phyloP scores from a whole-genome alignment of 1,284 basidiomycete species.

The Irpex sp. region DNA sequence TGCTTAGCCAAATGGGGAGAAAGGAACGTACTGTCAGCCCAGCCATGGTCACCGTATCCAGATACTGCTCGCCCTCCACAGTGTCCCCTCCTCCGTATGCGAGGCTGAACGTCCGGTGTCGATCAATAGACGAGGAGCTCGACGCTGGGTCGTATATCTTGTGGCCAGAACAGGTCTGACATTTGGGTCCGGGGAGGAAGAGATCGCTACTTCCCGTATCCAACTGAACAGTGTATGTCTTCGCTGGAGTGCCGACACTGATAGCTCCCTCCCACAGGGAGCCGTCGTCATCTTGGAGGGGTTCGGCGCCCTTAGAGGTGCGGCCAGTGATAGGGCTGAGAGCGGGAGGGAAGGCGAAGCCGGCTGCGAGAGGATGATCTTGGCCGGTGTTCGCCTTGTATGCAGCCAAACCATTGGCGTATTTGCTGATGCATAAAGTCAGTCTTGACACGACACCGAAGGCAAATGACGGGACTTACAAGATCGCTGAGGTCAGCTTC shows the following conservation, averaged over 20 bases:
- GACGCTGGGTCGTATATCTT: slow-evolving; percentile 26
- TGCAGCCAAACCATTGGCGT: slow-evolving; percentile 14
- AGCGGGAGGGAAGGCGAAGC: not conserved
- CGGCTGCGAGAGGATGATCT: slow-evolving; percentile 16
- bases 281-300: slow-evolving; percentile 16
- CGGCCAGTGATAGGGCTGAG: slow-evolving; percentile 9
- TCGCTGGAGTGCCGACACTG: slow-evolving; percentile 27
- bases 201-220: slow-evolving; percentile 29
- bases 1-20: too few species aligned
- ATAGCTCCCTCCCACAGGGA: slow-evolving; percentile 27
- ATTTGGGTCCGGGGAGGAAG: slow-evolving; percentile 25
- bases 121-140: slow-evolving; percentile 27
- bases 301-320: slow-evolving; percentile 8
- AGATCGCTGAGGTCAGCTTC: not conserved
- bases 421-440: slow-evolving; percentile 14
- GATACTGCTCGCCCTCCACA: slow-evolving; percentile 28
- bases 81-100: slow-evolving; percentile 30
- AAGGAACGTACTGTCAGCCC: slow-evolving; percentile 14
- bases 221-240: slow-evolving; percentile 21
- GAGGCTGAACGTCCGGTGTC: slow-evolving; percentile 20
- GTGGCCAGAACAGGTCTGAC: slow-evolving; percentile 33
- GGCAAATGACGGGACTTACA: not conserved
- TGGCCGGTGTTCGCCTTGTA: slow-evolving; percentile 21
- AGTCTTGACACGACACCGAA: not conserved
- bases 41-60: slow-evolving; percentile 26